Percentiles rank a stretch among this genome's conserved stretches.
phyloP scores from a whole-genome alignment of 805 yeast species.

The Saccharomycopsis lassenensis region DNA sequence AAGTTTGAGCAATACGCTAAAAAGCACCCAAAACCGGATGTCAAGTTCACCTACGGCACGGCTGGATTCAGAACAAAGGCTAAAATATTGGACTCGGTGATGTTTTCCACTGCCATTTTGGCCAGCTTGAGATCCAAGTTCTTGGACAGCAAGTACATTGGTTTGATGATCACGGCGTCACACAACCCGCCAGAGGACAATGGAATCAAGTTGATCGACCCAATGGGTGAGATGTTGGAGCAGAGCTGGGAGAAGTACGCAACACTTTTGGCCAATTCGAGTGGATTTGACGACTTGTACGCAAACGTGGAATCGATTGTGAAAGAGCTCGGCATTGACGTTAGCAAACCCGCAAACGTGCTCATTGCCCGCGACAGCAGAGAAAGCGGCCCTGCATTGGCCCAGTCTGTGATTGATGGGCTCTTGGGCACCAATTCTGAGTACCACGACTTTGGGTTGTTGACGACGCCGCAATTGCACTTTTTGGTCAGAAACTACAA shows the following conservation, averaged over 20 bases:
- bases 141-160: constrained; percentile 59
- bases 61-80: constrained; percentile 91
- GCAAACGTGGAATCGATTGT: constrained; percentile 34
- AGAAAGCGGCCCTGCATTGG: constrained; percentile 64
- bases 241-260: constrained; percentile 78
- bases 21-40: constrained; percentile 30
- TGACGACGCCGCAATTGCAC: constrained; percentile 94
- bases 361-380: constrained; percentile 83
- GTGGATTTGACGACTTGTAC: constrained; percentile 34
- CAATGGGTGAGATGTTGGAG: constrained; percentile 82
- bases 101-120: constrained; percentile 70
- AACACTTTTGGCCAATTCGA: constrained; percentile 66
- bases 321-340: constrained; percentile 35
- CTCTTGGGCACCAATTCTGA: constrained; percentile 37
- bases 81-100: constrained; percentile 59
- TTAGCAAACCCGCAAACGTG: constrained; percentile 33
- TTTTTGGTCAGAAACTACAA: constrained; percentile 68
- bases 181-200: constrained; percentile 90
- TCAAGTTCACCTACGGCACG: constrained; percentile 69
- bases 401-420: constrained; percentile 51
- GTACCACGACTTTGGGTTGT: constrained; percentile 47
- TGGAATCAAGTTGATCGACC: constrained; percentile 91
- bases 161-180: constrained; percentile 95
- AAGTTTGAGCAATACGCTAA: constrained; percentile 7
- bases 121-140: constrained; percentile 76